Percentiles rank a stretch among this genome's conserved stretches.
Conservation (phyloP, 2,329 filamentous ascomycete genomes). For the Xylaria sp. region DNA sequence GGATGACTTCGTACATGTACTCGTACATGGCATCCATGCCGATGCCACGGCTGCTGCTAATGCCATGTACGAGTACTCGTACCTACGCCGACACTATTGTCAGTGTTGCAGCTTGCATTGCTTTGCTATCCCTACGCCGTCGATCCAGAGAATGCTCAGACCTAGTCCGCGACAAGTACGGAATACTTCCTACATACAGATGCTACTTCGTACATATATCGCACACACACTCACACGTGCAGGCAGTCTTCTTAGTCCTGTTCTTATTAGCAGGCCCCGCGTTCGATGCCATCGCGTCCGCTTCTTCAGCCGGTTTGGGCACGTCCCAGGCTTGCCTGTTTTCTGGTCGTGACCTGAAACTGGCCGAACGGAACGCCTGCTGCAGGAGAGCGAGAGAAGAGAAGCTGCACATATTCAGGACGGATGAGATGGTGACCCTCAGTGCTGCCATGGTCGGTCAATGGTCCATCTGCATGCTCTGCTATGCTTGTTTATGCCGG, state of each 20-base stretch:
- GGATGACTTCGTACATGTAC: background rate
- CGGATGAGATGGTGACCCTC: too few relatives aligned
- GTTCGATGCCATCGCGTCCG: background rate
- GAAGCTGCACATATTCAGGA: too few relatives aligned
- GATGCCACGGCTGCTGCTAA: too few relatives aligned
- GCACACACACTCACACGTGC: background rate
- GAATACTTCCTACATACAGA: too few relatives aligned
- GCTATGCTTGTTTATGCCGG: slow-evolving; percentile 10
- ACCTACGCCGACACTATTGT: background rate
- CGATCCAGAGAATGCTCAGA: too few relatives aligned
- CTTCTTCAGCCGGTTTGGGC: background rate
- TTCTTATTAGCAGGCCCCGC: background rate
- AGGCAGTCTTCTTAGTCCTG: too few relatives aligned
- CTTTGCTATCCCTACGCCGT: background rate
- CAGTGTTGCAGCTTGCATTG: background rate
- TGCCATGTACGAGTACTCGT: background rate
- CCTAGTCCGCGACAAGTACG: too few relatives aligned
- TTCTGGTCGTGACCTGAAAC: slow-evolving; percentile 8
- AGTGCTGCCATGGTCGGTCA: slow-evolving; percentile 6
- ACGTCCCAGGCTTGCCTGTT: background rate
- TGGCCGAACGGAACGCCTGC: slow-evolving; percentile 4
- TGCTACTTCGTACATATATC: too few relatives aligned
- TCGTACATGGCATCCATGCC: background rate
- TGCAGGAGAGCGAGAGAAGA: background rate
- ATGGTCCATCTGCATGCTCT: slow-evolving; percentile 7